Evolutionary conservation across 176 grass and related monocot species (phyloP).

Genomic region (Thinopyrum elongatum): DNA sequence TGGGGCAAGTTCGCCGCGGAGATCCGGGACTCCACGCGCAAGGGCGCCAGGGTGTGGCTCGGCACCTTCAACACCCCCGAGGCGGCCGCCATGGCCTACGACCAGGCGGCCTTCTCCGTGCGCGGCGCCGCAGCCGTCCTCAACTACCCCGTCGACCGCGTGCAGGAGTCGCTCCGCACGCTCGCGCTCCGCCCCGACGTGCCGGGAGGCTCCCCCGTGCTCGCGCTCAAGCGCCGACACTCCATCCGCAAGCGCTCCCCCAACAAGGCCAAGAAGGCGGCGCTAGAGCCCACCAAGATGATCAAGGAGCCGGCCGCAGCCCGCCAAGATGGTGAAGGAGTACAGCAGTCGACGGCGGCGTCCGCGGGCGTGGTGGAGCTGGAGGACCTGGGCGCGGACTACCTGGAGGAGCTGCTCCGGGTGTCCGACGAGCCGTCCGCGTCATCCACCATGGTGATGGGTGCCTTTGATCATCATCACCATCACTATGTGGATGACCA

Average conservation of each 20-base stretch:
- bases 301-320: not conserved
- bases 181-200: constrained; percentile 31
- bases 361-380: constrained; percentile 51
- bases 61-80: constrained; percentile 82
- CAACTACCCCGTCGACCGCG: constrained; percentile 69
- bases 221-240: constrained; percentile 71
- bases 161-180: constrained; percentile 70
- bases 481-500: not conserved
- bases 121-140: constrained; percentile 68
- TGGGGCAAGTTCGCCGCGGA: constrained; percentile 95
- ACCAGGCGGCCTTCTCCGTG: constrained; percentile 85
- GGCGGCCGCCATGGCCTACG: constrained; percentile 78
- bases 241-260: constrained; percentile 53
- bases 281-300: no score
- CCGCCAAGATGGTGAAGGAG: no score
- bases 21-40: constrained; percentile 85
- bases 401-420: constrained; percentile 77
- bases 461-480: no score
- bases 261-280: constrained; percentile 34
- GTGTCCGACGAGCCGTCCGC: constrained; percentile 36
- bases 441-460: not conserved
- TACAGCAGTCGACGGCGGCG: not conserved
- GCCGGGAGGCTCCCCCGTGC: constrained; percentile 38
- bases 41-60: constrained; percentile 72
- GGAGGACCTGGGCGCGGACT: constrained; percentile 72